Evolutionary conservation across 169 alveolate species (phyloP).

Genomic region (Plasmodium inui): DNA sequence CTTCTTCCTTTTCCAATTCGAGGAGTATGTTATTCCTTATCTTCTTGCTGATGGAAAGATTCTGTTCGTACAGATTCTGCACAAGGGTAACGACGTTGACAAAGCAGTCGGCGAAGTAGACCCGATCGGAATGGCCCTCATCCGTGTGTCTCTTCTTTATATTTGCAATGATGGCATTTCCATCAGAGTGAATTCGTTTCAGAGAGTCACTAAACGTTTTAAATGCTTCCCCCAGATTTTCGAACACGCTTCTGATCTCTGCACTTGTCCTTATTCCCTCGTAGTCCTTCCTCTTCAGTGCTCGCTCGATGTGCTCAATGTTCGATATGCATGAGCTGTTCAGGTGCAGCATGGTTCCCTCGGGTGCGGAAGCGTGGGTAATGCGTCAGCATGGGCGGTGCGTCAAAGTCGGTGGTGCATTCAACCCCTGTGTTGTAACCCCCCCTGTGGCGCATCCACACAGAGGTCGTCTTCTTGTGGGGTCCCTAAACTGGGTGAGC

Average conservation of each 20-base stretch:
- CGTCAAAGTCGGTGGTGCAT: too few relatives aligned
- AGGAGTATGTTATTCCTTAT: slow-evolving; percentile 31
- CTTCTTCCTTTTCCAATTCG: slow-evolving; percentile 58
- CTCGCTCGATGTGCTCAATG: slow-evolving; percentile 40
- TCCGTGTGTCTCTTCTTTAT: slow-evolving; percentile 14
- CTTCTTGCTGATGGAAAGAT: slow-evolving; percentile 24
- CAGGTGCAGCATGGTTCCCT: slow-evolving; percentile 61
- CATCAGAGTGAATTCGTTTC: slow-evolving; percentile 49
- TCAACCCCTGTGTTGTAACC: too few relatives aligned
- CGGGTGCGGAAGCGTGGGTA: background rate
- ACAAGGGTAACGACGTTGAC: slow-evolving; percentile 42
- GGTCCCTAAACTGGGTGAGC: background rate
- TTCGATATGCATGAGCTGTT: slow-evolving; percentile 43
- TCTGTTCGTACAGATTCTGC: slow-evolving; percentile 31
- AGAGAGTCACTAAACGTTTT: slow-evolving; percentile 43
- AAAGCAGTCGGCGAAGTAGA: slow-evolving; percentile 46
- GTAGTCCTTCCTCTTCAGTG: slow-evolving; percentile 49
- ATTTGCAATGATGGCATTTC: slow-evolving; percentile 7
- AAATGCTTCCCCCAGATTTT: slow-evolving; percentile 39
- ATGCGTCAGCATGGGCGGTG: background rate
- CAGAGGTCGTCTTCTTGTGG: background rate
- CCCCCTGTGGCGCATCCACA: background rate
- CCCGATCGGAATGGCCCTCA: background rate
- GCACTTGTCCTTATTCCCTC: slow-evolving; percentile 49
- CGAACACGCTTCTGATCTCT: slow-evolving; percentile 47